A percentile compares a stretch with the other conserved stretches of the same genome.
Evolutionary conservation across 2,329 filamentous ascomycete species (phyloP).

Genomic region (Beauveria varroae): DNA sequence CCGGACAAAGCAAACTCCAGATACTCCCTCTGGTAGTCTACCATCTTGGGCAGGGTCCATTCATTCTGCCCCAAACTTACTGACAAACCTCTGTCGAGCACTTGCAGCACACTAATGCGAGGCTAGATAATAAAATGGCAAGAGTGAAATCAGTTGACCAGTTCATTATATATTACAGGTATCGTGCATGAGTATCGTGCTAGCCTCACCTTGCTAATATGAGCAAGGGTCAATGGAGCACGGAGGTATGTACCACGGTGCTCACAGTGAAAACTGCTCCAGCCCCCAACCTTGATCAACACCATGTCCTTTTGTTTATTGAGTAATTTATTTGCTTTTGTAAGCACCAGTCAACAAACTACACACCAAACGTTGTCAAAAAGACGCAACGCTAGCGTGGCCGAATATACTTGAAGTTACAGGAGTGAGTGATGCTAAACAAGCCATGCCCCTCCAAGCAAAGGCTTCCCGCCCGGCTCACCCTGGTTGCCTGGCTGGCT

Average conservation of each 20-base stretch:
- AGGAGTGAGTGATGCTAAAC: not conserved
- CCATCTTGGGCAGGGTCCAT: no score
- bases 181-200: not conserved
- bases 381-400: not conserved
- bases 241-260: not conserved
- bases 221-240: not conserved
- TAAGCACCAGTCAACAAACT: no score
- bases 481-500: not conserved
- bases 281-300: no score
- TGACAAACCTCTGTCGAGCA: not conserved
- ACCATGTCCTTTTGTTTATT: not conserved
- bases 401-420: not conserved
- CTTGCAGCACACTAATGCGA: slow-evolving; percentile 9
- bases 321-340: not conserved
- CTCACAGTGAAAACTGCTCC: no score
- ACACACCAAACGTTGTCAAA: not conserved
- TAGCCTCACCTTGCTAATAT: not conserved
- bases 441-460: not conserved
- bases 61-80: not conserved
- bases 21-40: not conserved
- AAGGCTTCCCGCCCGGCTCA: no score
- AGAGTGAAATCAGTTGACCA: no score
- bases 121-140: not conserved
- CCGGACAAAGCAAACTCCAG: no score
- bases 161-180: not conserved